Percentiles rank a stretch among this genome's conserved stretches.
These are phyloP conservation scores for Babesia divergens DNA, from an alignment of 169 alveolate genomes.

Conservation along the genomic window DNA sequence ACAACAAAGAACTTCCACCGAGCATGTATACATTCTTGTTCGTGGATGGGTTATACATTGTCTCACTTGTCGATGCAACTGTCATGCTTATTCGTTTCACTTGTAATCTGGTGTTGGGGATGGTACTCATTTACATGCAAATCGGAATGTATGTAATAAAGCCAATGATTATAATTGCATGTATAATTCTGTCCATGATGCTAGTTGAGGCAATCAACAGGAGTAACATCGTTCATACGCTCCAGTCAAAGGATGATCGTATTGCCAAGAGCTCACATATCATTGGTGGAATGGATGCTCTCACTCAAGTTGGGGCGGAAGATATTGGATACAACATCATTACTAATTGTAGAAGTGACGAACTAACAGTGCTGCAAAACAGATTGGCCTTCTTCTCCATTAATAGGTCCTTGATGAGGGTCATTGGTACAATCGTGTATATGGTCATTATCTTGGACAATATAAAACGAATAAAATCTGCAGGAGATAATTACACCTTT, in stretches of 20 bases:
- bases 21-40: slow-evolving; percentile 31
- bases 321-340: slow-evolving; percentile 50
- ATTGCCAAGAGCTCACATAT: slow-evolving; percentile 28
- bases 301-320: slow-evolving; percentile 22
- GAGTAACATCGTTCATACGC: slow-evolving; percentile 9
- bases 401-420: slow-evolving; percentile 3
- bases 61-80: slow-evolving; percentile 35
- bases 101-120: background rate
- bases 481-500: background rate
- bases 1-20: slow-evolving; percentile 45
- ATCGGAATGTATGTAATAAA: background rate
- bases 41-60: slow-evolving; percentile 23
- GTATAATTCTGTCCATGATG: slow-evolving; percentile 5
- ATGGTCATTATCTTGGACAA: slow-evolving; percentile 16
- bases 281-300: slow-evolving; percentile 11
- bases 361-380: slow-evolving; percentile 18
- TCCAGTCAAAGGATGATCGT: slow-evolving; percentile 44
- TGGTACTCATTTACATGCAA: background rate
- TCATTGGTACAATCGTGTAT: background rate
- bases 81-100: slow-evolving; percentile 16
- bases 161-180: background rate
- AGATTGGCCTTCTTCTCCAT: slow-evolving; percentile 14
- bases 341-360: slow-evolving; percentile 32
- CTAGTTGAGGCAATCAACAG: slow-evolving; percentile 43
- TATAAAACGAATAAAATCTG: background rate